Base-by-base conservation (phyloP, 1,139 yeast species). In the Diutina neorugosa region DNA sequence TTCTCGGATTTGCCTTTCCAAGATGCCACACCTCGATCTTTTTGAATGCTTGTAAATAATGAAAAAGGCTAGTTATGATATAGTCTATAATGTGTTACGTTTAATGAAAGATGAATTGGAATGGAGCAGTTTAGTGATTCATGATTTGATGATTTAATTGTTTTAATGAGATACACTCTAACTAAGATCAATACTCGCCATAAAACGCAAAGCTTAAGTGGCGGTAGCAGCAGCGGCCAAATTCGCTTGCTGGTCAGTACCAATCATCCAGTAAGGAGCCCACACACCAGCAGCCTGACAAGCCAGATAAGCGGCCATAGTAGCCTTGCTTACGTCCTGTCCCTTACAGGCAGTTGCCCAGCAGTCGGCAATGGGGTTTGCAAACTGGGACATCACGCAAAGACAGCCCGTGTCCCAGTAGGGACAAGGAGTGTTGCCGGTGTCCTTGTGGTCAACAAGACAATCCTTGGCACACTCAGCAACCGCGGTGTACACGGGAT, bases 321-420 rank as follows among this genome's bases (percentile, higher is more conserved):
- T 27, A 16, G 50, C 50, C 7, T 16, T n/a, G 21, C 20, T 21
- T 6, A 46, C 50, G 1, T 46, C 50, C 12, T 7, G 21, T 1
- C 50, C 50, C 37, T 25, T 25, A 25, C 50, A 46, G 11, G 40
- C 50, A 7, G 21, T 27, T 14, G 50, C 50, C 14, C 25, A 8
- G 18, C 50, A 46, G 23, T 46, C 50, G 20, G 50, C 50, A 16
- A 46, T 27, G 14, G 40, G 40, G 41, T 46, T 46, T 3, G 20
- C 50, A 27, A 46, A 46, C n/a, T 25, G 40, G 8, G 50, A 34
- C 50, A 46, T 46, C 19, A 46, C 40, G 21, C 50, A 46, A 6
- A 46, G 21, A 14, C 50, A 46, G n/a, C 50, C 50, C n/a, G 50
- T 46, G 40, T 46, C 50, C 50, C 50, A 46, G n/a, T 31, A 46